Percentiles rank a stretch among this genome's conserved stretches.
phyloP scores from a whole-genome alignment of 202 grass and related monocot species.

The Brachypodium distachyon region DNA sequence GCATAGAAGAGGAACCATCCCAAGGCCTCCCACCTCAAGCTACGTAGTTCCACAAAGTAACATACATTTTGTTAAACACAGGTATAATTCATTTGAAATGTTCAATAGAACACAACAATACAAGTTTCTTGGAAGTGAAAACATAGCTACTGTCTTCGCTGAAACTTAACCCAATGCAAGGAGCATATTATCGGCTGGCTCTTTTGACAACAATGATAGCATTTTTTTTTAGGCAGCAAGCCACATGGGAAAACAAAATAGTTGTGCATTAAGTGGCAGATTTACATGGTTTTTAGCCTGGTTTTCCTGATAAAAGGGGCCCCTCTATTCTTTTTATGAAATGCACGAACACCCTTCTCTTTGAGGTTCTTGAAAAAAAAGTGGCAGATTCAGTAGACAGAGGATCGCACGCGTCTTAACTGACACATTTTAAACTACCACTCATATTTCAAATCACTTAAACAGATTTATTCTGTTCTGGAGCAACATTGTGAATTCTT shows the following conservation, averaged over 20 bases:
- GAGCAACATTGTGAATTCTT: background rate
- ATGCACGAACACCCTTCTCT: too few species aligned
- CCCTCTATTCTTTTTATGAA: too few species aligned
- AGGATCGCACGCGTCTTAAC: background rate
- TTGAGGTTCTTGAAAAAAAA: too few species aligned
- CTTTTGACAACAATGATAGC: background rate
- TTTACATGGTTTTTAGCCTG: too few species aligned
- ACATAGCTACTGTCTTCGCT: background rate
- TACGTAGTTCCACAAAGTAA: conserved; percentile 27
- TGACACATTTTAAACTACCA: background rate
- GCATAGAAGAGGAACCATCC: conserved; percentile 83
- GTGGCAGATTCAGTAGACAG: background rate
- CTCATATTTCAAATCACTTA: background rate
- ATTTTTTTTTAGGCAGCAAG: background rate
- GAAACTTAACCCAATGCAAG: background rate
- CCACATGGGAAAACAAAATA: background rate
- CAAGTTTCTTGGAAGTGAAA: background rate
- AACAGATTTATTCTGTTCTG: background rate
- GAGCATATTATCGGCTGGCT: background rate
- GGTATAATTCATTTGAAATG: background rate
- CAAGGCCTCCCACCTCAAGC: conserved; percentile 74
- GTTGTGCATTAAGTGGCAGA: background rate
- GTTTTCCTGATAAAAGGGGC: too few species aligned
- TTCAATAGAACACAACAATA: background rate
- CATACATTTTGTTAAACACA: background rate